phyloP scores from a whole-genome alignment of 495 filamentous ascomycete genomes.

The Podospora fimiseda region DNA sequence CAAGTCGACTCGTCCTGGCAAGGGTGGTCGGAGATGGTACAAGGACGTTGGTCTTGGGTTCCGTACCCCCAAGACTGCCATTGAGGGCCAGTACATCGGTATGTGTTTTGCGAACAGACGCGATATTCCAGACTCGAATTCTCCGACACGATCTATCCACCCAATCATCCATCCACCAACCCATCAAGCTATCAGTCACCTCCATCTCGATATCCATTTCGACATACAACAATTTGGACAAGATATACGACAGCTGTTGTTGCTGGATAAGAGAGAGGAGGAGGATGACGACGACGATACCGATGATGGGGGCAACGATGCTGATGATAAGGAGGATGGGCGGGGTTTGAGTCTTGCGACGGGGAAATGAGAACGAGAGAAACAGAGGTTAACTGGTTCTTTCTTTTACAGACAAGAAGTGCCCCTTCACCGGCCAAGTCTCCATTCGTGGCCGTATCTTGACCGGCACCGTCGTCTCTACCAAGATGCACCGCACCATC shows the following conservation, averaged over 20 bases:
- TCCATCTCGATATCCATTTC: too few relatives aligned
- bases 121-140: too few relatives aligned
- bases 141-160: not conserved
- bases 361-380: not conserved
- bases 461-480: conserved; percentile 95
- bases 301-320: too few relatives aligned
- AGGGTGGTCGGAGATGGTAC: conserved; percentile 90
- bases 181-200: conserved; percentile 1
- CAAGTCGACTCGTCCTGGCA: conserved; percentile 77
- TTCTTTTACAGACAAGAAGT: conserved; percentile 87
- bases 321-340: conserved; percentile 3
- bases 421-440: conserved; percentile 96
- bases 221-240: too few relatives aligned
- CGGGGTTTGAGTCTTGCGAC: not conserved
- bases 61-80: conserved; percentile 93
- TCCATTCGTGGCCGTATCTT: conserved; percentile 99
- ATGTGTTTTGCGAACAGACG: conserved; percentile 42
- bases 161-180: conserved; percentile 1
- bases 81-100: conserved; percentile 99
- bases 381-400: conserved; percentile 17
- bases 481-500: conserved; percentile 99
- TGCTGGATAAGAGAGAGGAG: too few relatives aligned
- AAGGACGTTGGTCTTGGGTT: conserved; percentile 99
- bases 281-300: too few relatives aligned
- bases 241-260: too few relatives aligned